A percentile compares a stretch with the other conserved stretches of the same genome.
Evolutionary conservation across 768 basidiomycete species (phyloP).

Genomic region (Trametopsis cervina): DNA sequence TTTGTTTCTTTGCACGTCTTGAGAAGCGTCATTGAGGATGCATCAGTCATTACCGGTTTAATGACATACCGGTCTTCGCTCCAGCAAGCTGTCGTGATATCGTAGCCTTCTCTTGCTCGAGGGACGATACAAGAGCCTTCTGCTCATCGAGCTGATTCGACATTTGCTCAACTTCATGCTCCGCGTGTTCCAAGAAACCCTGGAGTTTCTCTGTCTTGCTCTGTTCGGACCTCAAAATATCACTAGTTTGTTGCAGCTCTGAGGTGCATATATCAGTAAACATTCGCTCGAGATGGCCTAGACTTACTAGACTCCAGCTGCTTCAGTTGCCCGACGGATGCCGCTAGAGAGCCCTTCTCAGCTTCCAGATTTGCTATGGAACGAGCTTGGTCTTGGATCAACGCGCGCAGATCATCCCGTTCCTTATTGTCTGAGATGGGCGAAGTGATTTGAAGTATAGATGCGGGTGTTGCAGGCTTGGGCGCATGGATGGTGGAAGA

Average conservation of each 20-base stretch:
- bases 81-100: background rate
- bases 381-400: slow-evolving; percentile 54
- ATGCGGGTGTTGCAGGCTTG: background rate
- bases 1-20: slow-evolving; percentile 12
- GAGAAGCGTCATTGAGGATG: too few species aligned
- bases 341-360: slow-evolving; percentile 31
- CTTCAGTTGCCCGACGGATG: slow-evolving; percentile 49
- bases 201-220: slow-evolving; percentile 12
- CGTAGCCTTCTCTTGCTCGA: slow-evolving; percentile 10
- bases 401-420: slow-evolving; percentile 22
- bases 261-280: background rate
- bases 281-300: background rate
- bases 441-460: slow-evolving; percentile 16
- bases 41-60: too few species aligned
- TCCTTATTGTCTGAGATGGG: slow-evolving; percentile 15
- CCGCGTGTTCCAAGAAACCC: slow-evolving; percentile 8
- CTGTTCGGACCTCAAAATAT: slow-evolving; percentile 3
- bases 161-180: slow-evolving; percentile 5
- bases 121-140: slow-evolving; percentile 2
- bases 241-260: slow-evolving; percentile 9
- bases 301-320: slow-evolving; percentile 53
- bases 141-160: slow-evolving; percentile 11
- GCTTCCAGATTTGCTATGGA: slow-evolving; percentile 69
- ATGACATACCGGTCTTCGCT: slow-evolving; percentile 11
- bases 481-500: background rate